These are phyloP conservation scores for Colletotrichum nymphaeae DNA, from an alignment of 2,329 filamentous ascomycete species.

Conservation along the genomic window DNA sequence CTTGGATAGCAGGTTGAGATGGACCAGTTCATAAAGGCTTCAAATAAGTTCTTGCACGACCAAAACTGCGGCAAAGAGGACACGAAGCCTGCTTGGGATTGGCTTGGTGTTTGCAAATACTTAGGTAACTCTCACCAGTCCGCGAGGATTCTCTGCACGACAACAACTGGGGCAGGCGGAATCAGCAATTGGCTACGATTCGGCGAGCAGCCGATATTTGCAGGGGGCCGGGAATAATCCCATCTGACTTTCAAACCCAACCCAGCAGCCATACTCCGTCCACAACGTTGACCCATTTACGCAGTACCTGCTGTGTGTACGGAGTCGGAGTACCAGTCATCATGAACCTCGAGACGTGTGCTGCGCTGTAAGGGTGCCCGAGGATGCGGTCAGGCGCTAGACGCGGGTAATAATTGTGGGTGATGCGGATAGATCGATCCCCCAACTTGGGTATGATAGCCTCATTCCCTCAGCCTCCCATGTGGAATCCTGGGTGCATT, in stretches of 20 bases:
- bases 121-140: neutral
- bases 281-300: neutral
- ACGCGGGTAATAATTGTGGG: neutral
- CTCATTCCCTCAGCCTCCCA: neutral
- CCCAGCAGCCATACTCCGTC: neutral
- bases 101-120: neutral
- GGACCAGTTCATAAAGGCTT: too few relatives aligned
- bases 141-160: neutral
- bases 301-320: neutral
- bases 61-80: neutral
- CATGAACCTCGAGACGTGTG: neutral
- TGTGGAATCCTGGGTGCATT: neutral
- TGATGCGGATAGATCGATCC: constrained; percentile 12
- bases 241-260: neutral
- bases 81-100: neutral
- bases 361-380: constrained; percentile 19
- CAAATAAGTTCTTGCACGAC: too few relatives aligned
- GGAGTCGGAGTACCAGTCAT: neutral
- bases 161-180: neutral
- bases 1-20: too few relatives aligned
- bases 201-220: constrained; percentile 5
- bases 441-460: neutral
- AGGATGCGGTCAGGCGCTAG: constrained; percentile 20
- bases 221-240: neutral
- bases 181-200: neutral